These are phyloP conservation scores for Lizonia empirigonia DNA, from an alignment of 2,329 filamentous ascomycete species.

Conservation along the genomic window DNA sequence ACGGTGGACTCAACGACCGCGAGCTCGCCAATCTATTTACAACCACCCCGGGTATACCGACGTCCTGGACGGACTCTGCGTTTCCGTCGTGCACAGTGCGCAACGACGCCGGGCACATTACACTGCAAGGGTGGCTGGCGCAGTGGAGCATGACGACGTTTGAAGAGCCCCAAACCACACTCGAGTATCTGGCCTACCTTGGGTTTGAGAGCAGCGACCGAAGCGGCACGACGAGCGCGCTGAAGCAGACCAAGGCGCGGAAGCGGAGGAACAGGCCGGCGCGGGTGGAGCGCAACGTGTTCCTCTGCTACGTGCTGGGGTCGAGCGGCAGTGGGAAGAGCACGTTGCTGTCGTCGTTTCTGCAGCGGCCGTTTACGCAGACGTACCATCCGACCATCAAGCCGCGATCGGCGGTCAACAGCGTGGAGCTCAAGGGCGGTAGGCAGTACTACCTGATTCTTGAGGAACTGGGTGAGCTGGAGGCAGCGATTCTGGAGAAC, in stretches of 20 bases:
- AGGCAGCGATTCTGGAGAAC: constrained; percentile 93
- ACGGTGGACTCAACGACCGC: constrained; percentile 85
- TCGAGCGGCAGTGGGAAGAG: constrained; percentile 89
- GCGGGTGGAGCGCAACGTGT: constrained; percentile 90
- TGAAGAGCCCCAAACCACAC: constrained; percentile 88
- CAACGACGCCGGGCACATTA: constrained; percentile 94
- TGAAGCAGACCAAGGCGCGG: constrained; percentile 91
- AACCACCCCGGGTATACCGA: constrained; percentile 86
- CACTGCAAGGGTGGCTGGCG: constrained; percentile 94
- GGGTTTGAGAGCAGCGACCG: constrained; percentile 83
- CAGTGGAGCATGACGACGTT: constrained; percentile 99
- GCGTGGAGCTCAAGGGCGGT: constrained; percentile 91
- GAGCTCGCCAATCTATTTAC: constrained; percentile 88
- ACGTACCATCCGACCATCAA: constrained; percentile 95
- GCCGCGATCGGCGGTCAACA: constrained; percentile 90
- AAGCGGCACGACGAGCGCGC: constrained; percentile 77
- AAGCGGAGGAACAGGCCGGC: constrained; percentile 83
- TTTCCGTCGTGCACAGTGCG: constrained; percentile 94
- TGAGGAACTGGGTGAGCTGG: constrained; percentile 93
- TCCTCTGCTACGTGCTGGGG: constrained; percentile 90
- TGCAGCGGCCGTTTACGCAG: constrained; percentile 82
- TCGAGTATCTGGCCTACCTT: constrained; percentile 94
- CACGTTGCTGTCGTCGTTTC: constrained; percentile 85
- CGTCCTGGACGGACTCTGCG: constrained; percentile 83
- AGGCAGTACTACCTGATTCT: constrained; percentile 97